phyloP scores from a whole-genome alignment of 352 stramenopile species.

The Pythium angustatum region DNA sequence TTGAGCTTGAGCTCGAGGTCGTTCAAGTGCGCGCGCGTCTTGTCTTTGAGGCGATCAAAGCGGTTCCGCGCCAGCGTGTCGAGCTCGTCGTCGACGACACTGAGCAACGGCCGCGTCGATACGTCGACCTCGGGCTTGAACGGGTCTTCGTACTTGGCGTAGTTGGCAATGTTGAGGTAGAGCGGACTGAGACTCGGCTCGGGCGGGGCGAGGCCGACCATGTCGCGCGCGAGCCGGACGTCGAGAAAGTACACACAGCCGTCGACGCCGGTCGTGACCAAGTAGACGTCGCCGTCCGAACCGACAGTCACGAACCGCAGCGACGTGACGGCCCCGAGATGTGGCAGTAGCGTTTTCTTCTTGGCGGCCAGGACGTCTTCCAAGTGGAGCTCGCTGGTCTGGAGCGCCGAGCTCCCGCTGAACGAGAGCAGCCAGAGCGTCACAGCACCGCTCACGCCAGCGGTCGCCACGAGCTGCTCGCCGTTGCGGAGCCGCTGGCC shows the following conservation, averaged over 20 bases:
- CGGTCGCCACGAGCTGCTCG: constrained; percentile 65
- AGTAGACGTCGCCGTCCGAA: constrained; percentile 39
- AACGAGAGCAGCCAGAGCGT: constrained; percentile 69
- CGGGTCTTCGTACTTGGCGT: constrained; percentile 68
- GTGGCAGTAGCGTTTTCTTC: constrained; percentile 62
- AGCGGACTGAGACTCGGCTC: constrained; percentile 46
- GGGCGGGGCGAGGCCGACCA: constrained; percentile 14
- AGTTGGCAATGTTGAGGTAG: constrained; percentile 62
- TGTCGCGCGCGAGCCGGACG: constrained; percentile 42
- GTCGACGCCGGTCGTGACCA: constrained; percentile 66
- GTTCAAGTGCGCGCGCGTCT: constrained; percentile 57
- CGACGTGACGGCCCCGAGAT: constrained; percentile 57
- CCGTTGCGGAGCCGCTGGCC: constrained; percentile 42
- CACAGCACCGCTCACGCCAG: constrained; percentile 57
- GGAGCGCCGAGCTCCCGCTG: constrained; percentile 21
- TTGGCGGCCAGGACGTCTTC: constrained; percentile 69
- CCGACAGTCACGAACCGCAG: constrained; percentile 48
- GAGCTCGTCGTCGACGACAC: constrained; percentile 38
- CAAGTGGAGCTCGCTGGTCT: constrained; percentile 37
- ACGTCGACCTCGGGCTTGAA: constrained; percentile 55
- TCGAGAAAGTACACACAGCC: constrained; percentile 71
- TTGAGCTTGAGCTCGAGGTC: constrained; percentile 72
- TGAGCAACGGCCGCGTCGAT: constrained; percentile 46
- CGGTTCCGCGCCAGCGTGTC: constrained; percentile 44
- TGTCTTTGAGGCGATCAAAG: constrained; percentile 69